These are phyloP conservation scores for Agaricus sinodeliciosus DNA, from an alignment of 768 basidiomycete species.

Conservation along the genomic window DNA sequence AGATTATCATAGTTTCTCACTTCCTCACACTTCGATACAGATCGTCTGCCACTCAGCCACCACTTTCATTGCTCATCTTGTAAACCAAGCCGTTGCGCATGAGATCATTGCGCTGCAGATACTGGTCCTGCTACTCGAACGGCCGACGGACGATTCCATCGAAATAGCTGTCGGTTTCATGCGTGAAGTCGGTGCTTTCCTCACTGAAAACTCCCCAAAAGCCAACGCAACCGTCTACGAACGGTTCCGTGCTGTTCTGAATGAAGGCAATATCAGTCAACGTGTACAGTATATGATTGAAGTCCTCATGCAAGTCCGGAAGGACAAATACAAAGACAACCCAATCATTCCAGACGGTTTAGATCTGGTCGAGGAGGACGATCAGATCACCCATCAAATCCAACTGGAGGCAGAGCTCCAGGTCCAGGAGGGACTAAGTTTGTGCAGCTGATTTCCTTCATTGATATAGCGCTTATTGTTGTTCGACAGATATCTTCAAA, in stretches of 20 bases:
- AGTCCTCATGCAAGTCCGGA: constrained; percentile 97
- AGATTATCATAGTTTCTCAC: background rate
- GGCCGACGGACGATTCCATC: constrained; percentile 95
- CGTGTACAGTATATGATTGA: constrained; percentile 99
- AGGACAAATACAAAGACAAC: constrained; percentile 99
- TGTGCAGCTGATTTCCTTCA: constrained; percentile 24
- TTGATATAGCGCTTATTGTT: constrained; percentile 7
- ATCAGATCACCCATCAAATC: constrained; percentile 94
- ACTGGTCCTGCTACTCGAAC: constrained; percentile 89
- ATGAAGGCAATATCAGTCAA: constrained; percentile 92
- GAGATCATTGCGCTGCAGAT: constrained; percentile 95
- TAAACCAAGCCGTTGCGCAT: constrained; percentile 90
- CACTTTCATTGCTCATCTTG: constrained; percentile 85
- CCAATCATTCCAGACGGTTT: constrained; percentile 90
- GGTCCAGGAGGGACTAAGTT: constrained; percentile 91
- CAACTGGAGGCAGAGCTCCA: constrained; percentile 90
- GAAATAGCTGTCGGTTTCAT: constrained; percentile 98
- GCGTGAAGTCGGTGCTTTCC: constrained; percentile 94
- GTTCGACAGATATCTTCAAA: constrained; percentile 82
- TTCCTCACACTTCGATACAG: constrained; percentile 31
- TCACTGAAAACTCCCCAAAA: constrained; percentile 89
- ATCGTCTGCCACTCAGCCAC: constrained; percentile 91
- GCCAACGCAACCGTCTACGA: constrained; percentile 94
- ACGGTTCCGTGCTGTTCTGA: constrained; percentile 93
- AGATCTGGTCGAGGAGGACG: constrained; percentile 96